Evolutionary conservation across 2,329 filamentous ascomycete genomes (phyloP).

Genomic region (Ceratocystis variospora): DNA sequence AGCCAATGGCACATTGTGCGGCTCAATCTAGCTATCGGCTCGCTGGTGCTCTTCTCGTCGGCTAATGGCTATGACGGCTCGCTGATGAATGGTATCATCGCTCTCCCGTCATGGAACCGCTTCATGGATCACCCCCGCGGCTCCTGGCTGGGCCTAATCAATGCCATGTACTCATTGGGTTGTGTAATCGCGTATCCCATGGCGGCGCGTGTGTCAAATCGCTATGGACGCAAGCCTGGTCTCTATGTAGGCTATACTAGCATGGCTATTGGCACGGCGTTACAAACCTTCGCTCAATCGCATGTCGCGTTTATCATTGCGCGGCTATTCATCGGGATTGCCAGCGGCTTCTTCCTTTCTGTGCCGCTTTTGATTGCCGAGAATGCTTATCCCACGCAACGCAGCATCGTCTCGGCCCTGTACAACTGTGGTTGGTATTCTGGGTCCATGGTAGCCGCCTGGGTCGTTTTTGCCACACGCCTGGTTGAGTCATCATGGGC

Average conservation of each 20-base stretch:
- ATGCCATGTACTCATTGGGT: conserved; percentile 40
- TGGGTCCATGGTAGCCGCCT: conserved; percentile 34
- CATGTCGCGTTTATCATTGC: conserved; percentile 42
- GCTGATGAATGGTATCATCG: conserved; percentile 36
- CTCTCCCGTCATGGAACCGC: conserved; percentile 28
- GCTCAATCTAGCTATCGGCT: conserved; percentile 45
- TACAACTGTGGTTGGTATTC: conserved; percentile 34
- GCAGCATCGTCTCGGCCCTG: conserved; percentile 47
- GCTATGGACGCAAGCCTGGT: conserved; percentile 33
- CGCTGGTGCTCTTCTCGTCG: conserved; percentile 35
- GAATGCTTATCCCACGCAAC: conserved; percentile 47
- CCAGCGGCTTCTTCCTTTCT: conserved; percentile 40
- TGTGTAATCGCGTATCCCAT: conserved; percentile 34
- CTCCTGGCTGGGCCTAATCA: conserved; percentile 36
- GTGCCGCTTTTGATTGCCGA: conserved; percentile 53
- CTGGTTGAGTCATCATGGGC: conserved; percentile 25
- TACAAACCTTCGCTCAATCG: conserved; percentile 26
- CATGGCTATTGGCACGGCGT: conserved; percentile 28
- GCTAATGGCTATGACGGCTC: conserved; percentile 42
- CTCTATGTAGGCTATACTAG: conserved; percentile 33
- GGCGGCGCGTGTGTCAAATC: conserved; percentile 35
- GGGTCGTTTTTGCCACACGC: conserved; percentile 32
- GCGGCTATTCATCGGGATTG: conserved; percentile 33
- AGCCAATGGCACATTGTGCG: conserved; percentile 67
- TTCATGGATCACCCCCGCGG: conserved; percentile 25